Base-by-base conservation (phyloP, 2,329 filamentous ascomycete genomes). In the Verticillium alfalfae region DNA sequence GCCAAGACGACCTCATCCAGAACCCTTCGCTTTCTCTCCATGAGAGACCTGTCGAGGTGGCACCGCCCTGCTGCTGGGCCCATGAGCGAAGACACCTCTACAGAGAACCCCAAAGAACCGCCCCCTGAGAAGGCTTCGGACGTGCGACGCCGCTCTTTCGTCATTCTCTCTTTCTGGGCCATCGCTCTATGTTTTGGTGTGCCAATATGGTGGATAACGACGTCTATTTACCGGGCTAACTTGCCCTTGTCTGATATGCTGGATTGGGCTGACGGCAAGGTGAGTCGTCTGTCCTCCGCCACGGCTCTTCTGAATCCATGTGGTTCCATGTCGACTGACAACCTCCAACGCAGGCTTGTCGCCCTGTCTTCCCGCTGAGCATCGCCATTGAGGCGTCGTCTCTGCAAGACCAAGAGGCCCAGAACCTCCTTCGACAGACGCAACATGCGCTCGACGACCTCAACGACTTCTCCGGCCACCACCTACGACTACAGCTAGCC, bases 121-220 rank as follows among this genome's bases (percentile, higher is more conserved):
- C 92, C 93, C 41, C 88, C 92, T 36, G 93, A 98, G 78, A 89
- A 86, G 66, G 77, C 84, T 22, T 82, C 88, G 67, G 87, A 89
- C 65, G 80, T 89, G 59, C 85, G 84, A 71, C 85, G 89, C 62
- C 88, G 95, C 60, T 85, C 86, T 57, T 81, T 82, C 65, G 89
- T 98, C 58, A 88, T 99, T 65, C 74, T 91, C 64, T 94, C 94
- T 9, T 98, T 97, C 75, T 99, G 95, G 95, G 79, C 87, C 5
- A 87, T 98, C 41, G 91, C 96, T 7, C 73, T 96, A 7, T 84
- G 89, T 36, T 78, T 99, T 6, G 95, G 95, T 2, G 75, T 99
- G 66, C 95, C 95, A 62, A 89, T 96, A 84, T 99, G 95, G 95
- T 96, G 92, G 88, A 88, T 88, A 74, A 98, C 95, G 0, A 99